Conservation (phyloP, 345 rosid species). For the Hibiscus tridactylites region DNA sequence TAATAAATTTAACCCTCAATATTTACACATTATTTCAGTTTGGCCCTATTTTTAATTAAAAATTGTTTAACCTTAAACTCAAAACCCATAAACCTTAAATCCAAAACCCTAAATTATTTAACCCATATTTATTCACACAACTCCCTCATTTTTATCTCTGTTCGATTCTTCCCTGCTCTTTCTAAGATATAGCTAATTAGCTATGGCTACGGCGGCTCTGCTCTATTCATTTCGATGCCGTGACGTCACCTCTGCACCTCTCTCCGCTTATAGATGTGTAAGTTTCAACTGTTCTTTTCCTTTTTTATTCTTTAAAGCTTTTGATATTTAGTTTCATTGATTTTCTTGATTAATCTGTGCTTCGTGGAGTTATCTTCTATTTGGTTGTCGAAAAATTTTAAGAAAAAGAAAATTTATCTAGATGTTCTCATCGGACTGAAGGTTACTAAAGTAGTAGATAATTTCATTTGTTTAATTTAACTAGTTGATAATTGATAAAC, state of each 20-base stretch:
- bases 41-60: no score
- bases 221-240: slow-evolving; percentile 68
- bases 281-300: not conserved
- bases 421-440: not conserved
- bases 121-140: no score
- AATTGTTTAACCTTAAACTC: no score
- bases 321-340: not conserved
- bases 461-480: not conserved
- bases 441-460: not conserved
- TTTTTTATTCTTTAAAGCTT: not conserved
- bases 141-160: not conserved
- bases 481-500: no score
- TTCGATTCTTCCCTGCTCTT: not conserved
- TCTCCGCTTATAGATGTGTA: slow-evolving; percentile 59
- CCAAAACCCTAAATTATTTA: no score
- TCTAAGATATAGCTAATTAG: not conserved
- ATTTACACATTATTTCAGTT: no score
- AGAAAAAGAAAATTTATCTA: not conserved
- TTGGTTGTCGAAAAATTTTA: not conserved
- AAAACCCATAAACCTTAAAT: no score
- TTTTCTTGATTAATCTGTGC: not conserved
- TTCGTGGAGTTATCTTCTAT: not conserved
- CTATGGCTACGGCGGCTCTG: slow-evolving; percentile 30
- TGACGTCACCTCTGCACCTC: slow-evolving; percentile 44
- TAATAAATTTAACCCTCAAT: no score